These are phyloP conservation scores for Symbiodinium pilosum DNA, from an alignment of 73 alveolate species.

Conservation along the genomic window DNA sequence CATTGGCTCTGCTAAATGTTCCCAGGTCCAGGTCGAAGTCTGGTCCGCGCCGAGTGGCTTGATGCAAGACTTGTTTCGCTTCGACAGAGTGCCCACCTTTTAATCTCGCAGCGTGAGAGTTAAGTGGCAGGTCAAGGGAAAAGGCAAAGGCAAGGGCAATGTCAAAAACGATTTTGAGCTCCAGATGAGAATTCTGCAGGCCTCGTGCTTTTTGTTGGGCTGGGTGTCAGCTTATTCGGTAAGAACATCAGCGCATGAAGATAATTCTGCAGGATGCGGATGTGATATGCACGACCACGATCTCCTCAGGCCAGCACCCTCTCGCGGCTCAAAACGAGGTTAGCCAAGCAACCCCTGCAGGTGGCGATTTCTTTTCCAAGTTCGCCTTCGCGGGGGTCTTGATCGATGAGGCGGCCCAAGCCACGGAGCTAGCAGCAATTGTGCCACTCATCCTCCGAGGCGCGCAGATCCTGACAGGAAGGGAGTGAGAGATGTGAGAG, in stretches of 20 bases:
- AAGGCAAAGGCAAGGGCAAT: slow-evolving; percentile 78
- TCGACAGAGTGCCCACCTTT: no score
- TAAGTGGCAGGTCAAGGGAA: slow-evolving; percentile 29
- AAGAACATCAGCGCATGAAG: no score
- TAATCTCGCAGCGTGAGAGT: no score
- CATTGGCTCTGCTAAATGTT: no score
- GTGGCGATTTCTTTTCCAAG: slow-evolving; percentile 93
- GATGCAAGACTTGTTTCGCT: no score
- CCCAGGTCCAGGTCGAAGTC: slow-evolving; percentile 1
- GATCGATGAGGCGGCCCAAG: slow-evolving; percentile 94
- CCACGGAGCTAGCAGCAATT: slow-evolving; percentile 91
- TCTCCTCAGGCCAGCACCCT: slow-evolving; percentile 54
- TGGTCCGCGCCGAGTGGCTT: not conserved
- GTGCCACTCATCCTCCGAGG: slow-evolving; percentile 92
- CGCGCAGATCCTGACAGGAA: not conserved
- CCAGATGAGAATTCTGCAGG: slow-evolving; percentile 92
- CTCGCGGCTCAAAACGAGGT: no score
- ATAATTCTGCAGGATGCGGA: slow-evolving; percentile 44
- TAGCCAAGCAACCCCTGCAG: not conserved
- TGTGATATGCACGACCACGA: slow-evolving; percentile 90
- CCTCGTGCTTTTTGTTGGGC: not conserved
- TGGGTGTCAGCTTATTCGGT: no score
- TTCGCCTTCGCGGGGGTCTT: slow-evolving; percentile 93
- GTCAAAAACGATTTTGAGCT: slow-evolving; percentile 89
- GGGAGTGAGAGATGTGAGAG: not conserved